Base-by-base conservation (phyloP, 768 basidiomycete genomes). In the Trametes cinnabarina region DNA sequence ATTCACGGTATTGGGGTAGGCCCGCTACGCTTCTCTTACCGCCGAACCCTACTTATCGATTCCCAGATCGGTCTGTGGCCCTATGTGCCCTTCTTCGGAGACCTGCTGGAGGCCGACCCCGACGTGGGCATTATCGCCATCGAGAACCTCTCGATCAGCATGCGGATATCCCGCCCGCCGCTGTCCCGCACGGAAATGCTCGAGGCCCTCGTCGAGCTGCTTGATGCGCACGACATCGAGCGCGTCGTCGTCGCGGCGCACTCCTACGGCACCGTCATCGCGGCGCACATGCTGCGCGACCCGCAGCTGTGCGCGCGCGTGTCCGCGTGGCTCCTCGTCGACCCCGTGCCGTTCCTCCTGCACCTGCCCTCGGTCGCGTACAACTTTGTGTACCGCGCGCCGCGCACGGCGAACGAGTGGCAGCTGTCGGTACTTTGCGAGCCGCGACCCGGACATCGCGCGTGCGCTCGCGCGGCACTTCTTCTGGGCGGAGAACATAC, bases 1-100 rank as follows among this genome's bases (percentile, higher is more conserved):
- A 63, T 88, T 1, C 86, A 88, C 53, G 87, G 86, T 10, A 81
- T 87, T n/a, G 87, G 86, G 10, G 83, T 86, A 69, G 3, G 78
- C 63, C 4, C 19, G n/a, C 6, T 1, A 15, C 3, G 28, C 71
- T 15, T 39, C 57, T 14, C 35, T 14, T 30, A 8, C 39, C 23
- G 30, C 34, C n/a, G 28, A 22, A 19, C 10, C 14, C 11, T 11
- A 43, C 54, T 32, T 41, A 40, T 3, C 47, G 12, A 49, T n/a
- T 4, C 3, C 22, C 59, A 86, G 85, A 84, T 88, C 53, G 87
- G 87, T 30, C 69, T 87, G 40, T 79, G 75, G 65, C 80, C 85
- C 0, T 88, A 88, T 57, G 43, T 75, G 1, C 66, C 75, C 3
- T 83, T 88, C 61, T 63, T 88, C 50, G 68, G 67, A 3, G 81